Conservation (phyloP, 1,139 yeast species). For the Geotrichum candidum region DNA sequence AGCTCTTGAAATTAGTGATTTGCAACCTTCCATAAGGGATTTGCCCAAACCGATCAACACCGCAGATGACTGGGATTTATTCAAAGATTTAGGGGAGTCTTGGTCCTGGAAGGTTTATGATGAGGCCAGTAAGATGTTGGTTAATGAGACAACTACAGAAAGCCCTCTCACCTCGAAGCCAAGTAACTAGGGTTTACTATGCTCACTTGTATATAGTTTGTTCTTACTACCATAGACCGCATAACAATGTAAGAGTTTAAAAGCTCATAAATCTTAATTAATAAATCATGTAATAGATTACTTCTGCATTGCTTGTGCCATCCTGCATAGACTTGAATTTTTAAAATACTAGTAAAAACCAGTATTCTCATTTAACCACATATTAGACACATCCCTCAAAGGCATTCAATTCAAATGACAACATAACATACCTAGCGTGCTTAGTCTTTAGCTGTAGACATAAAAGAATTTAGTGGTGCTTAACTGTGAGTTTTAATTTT, state of each 20-base stretch:
- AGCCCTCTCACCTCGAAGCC: background rate
- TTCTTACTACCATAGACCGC: background rate
- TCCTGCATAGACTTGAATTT: background rate
- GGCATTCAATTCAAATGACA: too few species aligned
- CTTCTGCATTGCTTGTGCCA: background rate
- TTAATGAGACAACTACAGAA: background rate
- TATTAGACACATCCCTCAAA: too few species aligned
- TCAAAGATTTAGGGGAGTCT: slow-evolving; percentile 4
- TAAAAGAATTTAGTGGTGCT: too few species aligned
- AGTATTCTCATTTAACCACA: too few species aligned
- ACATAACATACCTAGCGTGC: too few species aligned
- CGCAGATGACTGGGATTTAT: slow-evolving; percentile 1
- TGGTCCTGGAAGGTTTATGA: slow-evolving; percentile 5
- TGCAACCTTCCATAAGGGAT: background rate
- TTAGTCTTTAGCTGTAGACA: too few species aligned
- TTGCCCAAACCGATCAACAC: slow-evolving; percentile 1
- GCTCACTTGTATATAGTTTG: background rate
- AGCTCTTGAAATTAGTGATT: background rate
- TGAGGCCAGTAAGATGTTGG: background rate
- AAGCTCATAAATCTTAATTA: background rate
- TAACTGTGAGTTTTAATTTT: too few species aligned
- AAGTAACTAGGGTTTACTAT: background rate
- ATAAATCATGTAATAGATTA: background rate
- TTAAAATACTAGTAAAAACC: too few species aligned
- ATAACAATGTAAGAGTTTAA: background rate